These are phyloP conservation scores for Mycena chlorophos DNA, from an alignment of 768 basidiomycete species.

Conservation along the genomic window DNA sequence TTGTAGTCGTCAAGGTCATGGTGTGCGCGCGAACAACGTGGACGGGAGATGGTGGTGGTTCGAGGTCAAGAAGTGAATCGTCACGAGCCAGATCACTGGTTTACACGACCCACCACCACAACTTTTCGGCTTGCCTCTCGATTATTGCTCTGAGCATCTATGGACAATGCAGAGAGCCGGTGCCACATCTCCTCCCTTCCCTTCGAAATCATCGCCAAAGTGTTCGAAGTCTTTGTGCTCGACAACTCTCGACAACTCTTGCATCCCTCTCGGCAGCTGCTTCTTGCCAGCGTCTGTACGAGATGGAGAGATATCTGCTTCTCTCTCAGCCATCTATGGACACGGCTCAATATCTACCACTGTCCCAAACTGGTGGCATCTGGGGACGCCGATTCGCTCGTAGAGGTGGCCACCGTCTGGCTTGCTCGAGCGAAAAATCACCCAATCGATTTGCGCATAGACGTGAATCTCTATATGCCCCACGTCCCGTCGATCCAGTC, in stretches of 20 bases:
- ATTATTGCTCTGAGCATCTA: conserved; percentile 14
- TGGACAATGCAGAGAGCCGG: conserved; percentile 21
- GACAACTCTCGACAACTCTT: background rate
- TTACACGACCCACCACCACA: conserved; percentile 55
- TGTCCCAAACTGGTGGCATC: background rate
- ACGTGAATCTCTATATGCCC: too few relatives aligned
- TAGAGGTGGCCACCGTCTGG: background rate
- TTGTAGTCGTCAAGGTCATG: too few relatives aligned
- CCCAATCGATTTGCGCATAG: too few relatives aligned
- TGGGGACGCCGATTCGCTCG: background rate
- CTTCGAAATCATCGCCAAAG: background rate
- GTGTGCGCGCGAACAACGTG: too few relatives aligned
- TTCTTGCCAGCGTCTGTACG: background rate
- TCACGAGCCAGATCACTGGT: too few relatives aligned
- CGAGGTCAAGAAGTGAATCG: too few relatives aligned
- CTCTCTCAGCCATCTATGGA: background rate
- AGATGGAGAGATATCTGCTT: background rate
- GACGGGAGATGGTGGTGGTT: too few relatives aligned
- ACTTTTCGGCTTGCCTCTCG: conserved; percentile 42
- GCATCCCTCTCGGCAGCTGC: background rate
- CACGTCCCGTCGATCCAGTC: too few relatives aligned
- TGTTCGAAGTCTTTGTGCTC: background rate
- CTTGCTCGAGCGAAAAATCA: background rate
- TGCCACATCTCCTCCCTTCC: background rate
- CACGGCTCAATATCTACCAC: background rate